Evolutionary conservation across 768 basidiomycete species (phyloP), one percentile per base, ranked within the genome.

Genomic region (Sarcodon aspratus): DNA sequence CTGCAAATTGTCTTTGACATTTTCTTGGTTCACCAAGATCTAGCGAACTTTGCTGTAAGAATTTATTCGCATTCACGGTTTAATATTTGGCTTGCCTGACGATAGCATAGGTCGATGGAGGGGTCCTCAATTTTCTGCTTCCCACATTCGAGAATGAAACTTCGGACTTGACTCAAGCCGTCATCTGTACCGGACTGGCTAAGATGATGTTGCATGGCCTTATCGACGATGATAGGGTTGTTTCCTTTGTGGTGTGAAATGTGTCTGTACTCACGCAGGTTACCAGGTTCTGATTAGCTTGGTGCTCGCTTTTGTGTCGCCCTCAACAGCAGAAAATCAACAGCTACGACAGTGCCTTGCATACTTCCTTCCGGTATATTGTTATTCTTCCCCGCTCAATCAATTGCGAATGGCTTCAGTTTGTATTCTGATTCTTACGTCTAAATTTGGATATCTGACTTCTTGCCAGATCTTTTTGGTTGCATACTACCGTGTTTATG

Each of bases 351-450:
- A 76, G 57, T 75, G 74, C 53, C 63, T 76, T 15, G 66, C 69
- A 27, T 75, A 76, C 61, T 75, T 75, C 61, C 63, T 76, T 53
- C 75, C 75, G 1, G 69, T 74, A 1, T 76, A 71, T 59, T 75
- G 73, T 60, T 75, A 72, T 57, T 71, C 72, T 9, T 67, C 70
- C 1, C 55, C 68, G 7, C 48, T 52, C 9, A 74, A 76, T 53
- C 74, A 75, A 55, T 55, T 66, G 11, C 50, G 65, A 12, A 66
- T 76, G 63, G 67, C 66, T 45, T 63, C 63, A 36, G 73, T 73
- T 44, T 45, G 67, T 67, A 34, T 52, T 36, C 36, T n/a, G n/a
- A n/a, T 63, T 59, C 18, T 38, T 49, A 3, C 12, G 9, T 2
- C 10, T n/a, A 5, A 46, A 8, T 36, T 10, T 21, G 12, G 36